Conservation (phyloP, 208 protist genomes). For the Trypanosoma boissoni region DNA sequence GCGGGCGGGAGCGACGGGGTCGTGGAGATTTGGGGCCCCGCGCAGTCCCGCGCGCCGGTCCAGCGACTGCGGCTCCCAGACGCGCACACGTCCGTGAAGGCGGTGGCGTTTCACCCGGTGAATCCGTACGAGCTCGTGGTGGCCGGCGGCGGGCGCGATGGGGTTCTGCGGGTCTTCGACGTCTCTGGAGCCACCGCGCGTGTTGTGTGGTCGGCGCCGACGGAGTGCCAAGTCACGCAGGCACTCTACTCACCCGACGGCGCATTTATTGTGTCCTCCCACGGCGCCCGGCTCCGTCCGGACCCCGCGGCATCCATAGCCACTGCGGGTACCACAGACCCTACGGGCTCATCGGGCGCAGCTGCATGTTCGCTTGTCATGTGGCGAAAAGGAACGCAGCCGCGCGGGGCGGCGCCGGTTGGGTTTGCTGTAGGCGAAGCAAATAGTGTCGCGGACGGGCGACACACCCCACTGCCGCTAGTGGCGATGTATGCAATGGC, state of each 20-base stretch:
- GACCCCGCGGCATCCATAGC: background rate
- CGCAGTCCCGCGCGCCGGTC: conserved; percentile 34
- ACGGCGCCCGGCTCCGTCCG: conserved; percentile 19
- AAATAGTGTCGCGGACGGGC: background rate
- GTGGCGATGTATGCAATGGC: conserved; percentile 47
- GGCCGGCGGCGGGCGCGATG: conserved; percentile 37
- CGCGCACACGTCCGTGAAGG: conserved; percentile 45
- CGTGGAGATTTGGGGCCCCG: conserved; percentile 65
- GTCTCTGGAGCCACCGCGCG: conserved; percentile 34
- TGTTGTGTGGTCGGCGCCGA: conserved; percentile 32
- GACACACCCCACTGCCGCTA: conserved; percentile 20
- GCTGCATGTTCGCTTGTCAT: conserved; percentile 21
- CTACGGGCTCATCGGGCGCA: background rate
- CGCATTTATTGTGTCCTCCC: conserved; percentile 51
- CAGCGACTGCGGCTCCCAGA: conserved; percentile 28
- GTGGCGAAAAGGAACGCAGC: conserved; percentile 30
- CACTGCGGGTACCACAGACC: background rate
- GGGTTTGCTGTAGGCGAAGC: background rate
- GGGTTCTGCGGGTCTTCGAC: conserved; percentile 48
- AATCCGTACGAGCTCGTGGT: conserved; percentile 63
- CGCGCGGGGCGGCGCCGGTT: background rate
- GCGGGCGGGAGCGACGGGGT: conserved; percentile 53
- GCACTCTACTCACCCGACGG: conserved; percentile 74
- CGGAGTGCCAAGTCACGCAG: conserved; percentile 54
- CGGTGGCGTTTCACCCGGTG: conserved; percentile 64